Evolutionary conservation across 768 basidiomycete species (phyloP).

Genomic region (Tylopilus plumbeoviolaceoides): DNA sequence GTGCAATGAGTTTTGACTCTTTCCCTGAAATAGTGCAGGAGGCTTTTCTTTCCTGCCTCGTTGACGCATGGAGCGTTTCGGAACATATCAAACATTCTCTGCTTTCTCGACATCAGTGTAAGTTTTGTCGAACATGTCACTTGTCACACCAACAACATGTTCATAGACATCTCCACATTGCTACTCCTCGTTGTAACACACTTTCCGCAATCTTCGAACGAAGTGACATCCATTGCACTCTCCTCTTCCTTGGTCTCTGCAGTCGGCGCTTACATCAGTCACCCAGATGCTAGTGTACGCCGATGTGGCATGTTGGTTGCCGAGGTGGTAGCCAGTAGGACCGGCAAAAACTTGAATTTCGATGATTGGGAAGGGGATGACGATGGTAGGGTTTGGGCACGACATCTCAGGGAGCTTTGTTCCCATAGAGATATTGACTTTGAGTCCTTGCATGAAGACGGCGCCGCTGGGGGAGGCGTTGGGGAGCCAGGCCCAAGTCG

Average conservation of each 20-base stretch:
- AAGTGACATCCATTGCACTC: slow-evolving; percentile 43
- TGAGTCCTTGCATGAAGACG: slow-evolving; percentile 24
- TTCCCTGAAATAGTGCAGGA: slow-evolving; percentile 36
- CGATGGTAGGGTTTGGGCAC: slow-evolving; percentile 60
- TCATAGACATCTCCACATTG: slow-evolving; percentile 66
- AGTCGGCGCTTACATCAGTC: slow-evolving; percentile 72
- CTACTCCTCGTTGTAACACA: slow-evolving; percentile 64
- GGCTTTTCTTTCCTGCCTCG: slow-evolving; percentile 42
- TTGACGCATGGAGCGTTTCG: slow-evolving; percentile 69
- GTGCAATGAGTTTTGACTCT: slow-evolving; percentile 1
- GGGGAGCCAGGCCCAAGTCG: slow-evolving; percentile 10
- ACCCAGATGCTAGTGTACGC: slow-evolving; percentile 71
- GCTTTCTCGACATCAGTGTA: slow-evolving; percentile 72
- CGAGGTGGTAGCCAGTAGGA: slow-evolving; percentile 65
- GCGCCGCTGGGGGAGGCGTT: neutral
- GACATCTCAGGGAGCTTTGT: slow-evolving; percentile 53
- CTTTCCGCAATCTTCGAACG: slow-evolving; percentile 48
- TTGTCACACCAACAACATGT: neutral
- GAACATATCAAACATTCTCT: slow-evolving; percentile 81
- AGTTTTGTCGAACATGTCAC: slow-evolving; percentile 20
- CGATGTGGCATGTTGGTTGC: slow-evolving; percentile 91
- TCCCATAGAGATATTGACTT: slow-evolving; percentile 50
- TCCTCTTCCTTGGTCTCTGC: slow-evolving; percentile 62
- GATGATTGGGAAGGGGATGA: slow-evolving; percentile 80
- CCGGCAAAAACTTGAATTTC: slow-evolving; percentile 70